phyloP scores from a whole-genome alignment of 2,329 filamentous ascomycete species.

The Aspergillus uvarum region DNA sequence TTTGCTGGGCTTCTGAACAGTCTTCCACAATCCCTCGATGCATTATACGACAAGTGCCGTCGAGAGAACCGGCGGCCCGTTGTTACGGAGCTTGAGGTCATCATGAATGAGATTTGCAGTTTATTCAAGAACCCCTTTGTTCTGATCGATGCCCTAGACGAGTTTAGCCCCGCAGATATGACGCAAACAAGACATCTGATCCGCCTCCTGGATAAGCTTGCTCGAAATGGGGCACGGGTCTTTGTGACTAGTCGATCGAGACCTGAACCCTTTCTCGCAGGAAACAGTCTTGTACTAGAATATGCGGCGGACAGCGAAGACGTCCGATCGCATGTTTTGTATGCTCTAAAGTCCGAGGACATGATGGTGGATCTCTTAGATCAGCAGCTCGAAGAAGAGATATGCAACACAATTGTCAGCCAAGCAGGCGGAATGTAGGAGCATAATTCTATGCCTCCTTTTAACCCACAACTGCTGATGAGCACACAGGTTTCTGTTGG shows the following conservation, averaged over 20 bases:
- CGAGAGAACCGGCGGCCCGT: background rate
- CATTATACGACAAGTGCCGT: background rate
- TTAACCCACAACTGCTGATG: background rate
- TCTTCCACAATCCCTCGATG: background rate
- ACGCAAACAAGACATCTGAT: background rate
- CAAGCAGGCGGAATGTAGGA: background rate
- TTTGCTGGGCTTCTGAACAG: background rate
- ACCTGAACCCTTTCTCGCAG: background rate
- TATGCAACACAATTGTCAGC: background rate
- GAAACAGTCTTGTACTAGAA: background rate
- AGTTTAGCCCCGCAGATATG: background rate
- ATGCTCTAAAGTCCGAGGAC: background rate
- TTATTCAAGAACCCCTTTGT: background rate
- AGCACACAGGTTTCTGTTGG: constrained; percentile 7
- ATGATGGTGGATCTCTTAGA: background rate
- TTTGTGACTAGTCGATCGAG: background rate
- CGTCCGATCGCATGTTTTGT: background rate
- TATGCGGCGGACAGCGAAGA: background rate
- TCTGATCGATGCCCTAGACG: background rate
- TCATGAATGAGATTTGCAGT: background rate
- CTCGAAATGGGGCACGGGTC: background rate
- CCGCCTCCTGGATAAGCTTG: background rate
- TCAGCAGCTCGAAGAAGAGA: background rate
- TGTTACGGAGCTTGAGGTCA: background rate
- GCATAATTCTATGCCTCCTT: background rate